These are phyloP conservation scores for Gaeumannomyces sp. DNA, from an alignment of 2,329 filamentous ascomycete genomes.

Conservation along the genomic window DNA sequence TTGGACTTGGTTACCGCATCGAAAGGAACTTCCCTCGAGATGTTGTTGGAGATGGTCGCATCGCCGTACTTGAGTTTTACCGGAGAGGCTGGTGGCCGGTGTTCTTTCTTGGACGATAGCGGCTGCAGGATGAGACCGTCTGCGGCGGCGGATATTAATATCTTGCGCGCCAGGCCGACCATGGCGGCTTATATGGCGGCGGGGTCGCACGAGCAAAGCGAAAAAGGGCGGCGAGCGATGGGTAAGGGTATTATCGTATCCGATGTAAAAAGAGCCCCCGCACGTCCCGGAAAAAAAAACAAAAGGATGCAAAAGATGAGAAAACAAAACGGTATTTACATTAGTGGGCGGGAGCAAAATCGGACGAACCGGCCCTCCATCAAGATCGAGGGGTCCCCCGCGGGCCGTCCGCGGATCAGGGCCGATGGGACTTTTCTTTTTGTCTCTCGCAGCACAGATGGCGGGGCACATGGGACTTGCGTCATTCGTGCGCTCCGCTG, in stretches of 20 bases:
- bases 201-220: background rate
- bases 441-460: background rate
- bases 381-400: background rate
- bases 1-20: constrained; percentile 35
- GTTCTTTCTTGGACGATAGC: constrained; percentile 55
- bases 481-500: background rate
- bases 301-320: background rate
- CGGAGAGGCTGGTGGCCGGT: constrained; percentile 42
- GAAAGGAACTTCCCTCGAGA: constrained; percentile 38
- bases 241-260: background rate
- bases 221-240: background rate
- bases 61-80: constrained; percentile 67
- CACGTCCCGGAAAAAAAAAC: background rate
- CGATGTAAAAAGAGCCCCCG: background rate
- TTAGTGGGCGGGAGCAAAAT: no score
- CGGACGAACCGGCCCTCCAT: no score
- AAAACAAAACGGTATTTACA: background rate
- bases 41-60: constrained; percentile 35
- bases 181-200: constrained; percentile 35
- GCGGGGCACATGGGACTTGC: background rate
- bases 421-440: background rate
- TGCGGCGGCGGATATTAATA: constrained; percentile 71
- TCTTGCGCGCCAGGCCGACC: constrained; percentile 72
- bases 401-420: background rate
- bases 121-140: constrained; percentile 81